phyloP scores from a whole-genome alignment of 148 eudicot genomes.

The Rhododendron mucronatum region DNA sequence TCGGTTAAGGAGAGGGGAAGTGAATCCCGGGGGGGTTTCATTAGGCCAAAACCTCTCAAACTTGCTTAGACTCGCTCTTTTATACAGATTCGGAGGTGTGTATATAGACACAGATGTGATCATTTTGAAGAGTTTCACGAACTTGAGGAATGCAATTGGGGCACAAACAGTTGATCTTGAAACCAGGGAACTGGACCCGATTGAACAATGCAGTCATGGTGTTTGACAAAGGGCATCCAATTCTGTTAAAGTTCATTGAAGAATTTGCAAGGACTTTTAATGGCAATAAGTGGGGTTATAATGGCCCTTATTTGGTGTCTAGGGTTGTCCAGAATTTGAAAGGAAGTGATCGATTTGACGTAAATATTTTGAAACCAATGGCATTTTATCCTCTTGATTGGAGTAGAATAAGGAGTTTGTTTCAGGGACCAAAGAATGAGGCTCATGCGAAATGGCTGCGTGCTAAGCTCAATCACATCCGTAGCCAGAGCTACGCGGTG shows the following conservation, averaged over 20 bases:
- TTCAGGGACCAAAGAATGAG: conserved; percentile 36
- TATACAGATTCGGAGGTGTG: conserved; percentile 76
- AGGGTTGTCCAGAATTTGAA: conserved; percentile 56
- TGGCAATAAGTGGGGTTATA: conserved; percentile 91
- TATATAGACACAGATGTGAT: conserved; percentile 80
- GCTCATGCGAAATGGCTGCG: conserved; percentile 40
- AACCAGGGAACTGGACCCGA: conserved; percentile 63
- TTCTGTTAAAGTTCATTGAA: conserved; percentile 55
- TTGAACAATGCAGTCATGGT: conserved; percentile 82
- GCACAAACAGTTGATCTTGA: conserved; percentile 59
- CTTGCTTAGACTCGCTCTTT: conserved; percentile 59
- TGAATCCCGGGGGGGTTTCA: conserved; percentile 51
- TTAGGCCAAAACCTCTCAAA: conserved; percentile 85
- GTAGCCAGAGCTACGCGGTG: conserved; percentile 47
- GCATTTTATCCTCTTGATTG: conserved; percentile 78
- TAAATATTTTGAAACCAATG: conserved; percentile 52
- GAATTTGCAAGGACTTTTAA: conserved; percentile 74
- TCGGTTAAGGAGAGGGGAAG: conserved; percentile 40
- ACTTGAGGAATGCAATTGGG: conserved; percentile 58
- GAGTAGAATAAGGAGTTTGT: conserved; percentile 44
- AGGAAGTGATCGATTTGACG: conserved; percentile 22
- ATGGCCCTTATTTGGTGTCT: conserved; percentile 84
- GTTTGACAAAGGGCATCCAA: conserved; percentile 69
- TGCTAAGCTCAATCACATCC: conserved; percentile 42
- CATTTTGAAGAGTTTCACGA: conserved; percentile 45